phyloP scores from a whole-genome alignment of 768 basidiomycete genomes.

The Cyclocybe cylindracea region DNA sequence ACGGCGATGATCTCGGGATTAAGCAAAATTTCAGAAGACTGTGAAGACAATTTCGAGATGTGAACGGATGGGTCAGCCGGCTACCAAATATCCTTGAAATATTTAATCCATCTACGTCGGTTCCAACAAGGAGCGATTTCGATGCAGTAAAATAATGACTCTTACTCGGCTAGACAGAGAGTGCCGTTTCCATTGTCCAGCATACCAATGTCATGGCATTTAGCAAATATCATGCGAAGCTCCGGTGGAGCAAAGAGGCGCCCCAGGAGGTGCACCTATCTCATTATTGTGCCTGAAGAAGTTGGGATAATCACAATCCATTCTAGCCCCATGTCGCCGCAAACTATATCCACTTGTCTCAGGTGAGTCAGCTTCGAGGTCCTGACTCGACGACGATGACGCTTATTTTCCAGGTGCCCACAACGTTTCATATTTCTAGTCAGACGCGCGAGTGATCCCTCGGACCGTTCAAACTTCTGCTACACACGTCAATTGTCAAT shows the following conservation, averaged over 20 bases:
- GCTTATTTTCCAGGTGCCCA: too few relatives aligned
- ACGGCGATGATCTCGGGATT: constrained; percentile 59
- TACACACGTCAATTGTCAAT: too few relatives aligned
- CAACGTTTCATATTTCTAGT: too few relatives aligned
- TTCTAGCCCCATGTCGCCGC: too few relatives aligned
- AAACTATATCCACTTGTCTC: too few relatives aligned
- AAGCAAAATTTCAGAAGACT: constrained; percentile 43
- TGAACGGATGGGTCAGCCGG: neutral
- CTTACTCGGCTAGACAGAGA: constrained; percentile 51
- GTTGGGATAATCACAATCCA: too few relatives aligned
- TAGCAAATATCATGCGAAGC: neutral
- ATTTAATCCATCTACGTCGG: constrained; percentile 33
- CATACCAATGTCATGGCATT: constrained; percentile 14
- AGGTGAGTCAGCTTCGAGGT: too few relatives aligned
- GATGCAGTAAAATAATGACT: constrained; percentile 54
- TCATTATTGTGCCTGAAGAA: constrained; percentile 44
- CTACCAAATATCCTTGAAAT: neutral
- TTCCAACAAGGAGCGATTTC: constrained; percentile 54
- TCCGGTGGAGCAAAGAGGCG: neutral
- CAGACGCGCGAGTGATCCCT: too few relatives aligned
- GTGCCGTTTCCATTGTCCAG: constrained; percentile 49
- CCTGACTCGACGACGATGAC: too few relatives aligned
- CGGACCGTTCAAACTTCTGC: too few relatives aligned
- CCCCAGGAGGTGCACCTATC: constrained; percentile 32
- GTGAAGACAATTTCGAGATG: constrained; percentile 26